Conservation (phyloP, 306 rosid species). For the Pueraria montana region DNA sequence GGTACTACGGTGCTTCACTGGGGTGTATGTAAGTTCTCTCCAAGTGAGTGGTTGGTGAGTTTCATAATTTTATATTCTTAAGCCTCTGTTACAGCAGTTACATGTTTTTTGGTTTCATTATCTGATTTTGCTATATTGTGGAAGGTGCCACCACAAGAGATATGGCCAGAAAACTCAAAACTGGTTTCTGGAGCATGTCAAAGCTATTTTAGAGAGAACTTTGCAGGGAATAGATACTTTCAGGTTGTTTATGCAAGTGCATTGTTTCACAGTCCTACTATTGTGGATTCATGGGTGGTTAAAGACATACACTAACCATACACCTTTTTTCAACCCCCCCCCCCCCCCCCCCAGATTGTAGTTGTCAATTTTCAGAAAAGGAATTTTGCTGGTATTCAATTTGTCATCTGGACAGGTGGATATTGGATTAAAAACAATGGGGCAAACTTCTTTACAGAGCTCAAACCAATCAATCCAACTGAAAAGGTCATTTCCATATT, state of each 20-base stretch:
- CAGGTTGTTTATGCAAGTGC: background rate
- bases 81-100: background rate
- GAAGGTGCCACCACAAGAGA: slow-evolving; percentile 16
- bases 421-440: slow-evolving; percentile 4
- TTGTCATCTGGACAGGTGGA: slow-evolving; percentile 7
- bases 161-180: slow-evolving; percentile 22
- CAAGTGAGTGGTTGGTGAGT: slow-evolving; percentile 20
- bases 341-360: background rate
- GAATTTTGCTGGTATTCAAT: slow-evolving; percentile 2
- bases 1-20: slow-evolving; percentile 23
- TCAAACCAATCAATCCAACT: background rate
- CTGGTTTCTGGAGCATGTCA: slow-evolving; percentile 9
- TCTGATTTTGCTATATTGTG: slow-evolving; percentile 6
- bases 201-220: slow-evolving; percentile 5
- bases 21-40: background rate
- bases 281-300: background rate
- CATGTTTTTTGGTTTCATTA: slow-evolving; percentile 8
- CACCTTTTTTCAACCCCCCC: background rate
- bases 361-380: background rate
- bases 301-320: background rate
- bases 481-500: background rate
- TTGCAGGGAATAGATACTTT: background rate
- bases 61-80: background rate
- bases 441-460: background rate
- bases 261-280: background rate